Base-by-base conservation (phyloP, 2,329 filamentous ascomycete species). In the Aspergillus carbonarius region DNA sequence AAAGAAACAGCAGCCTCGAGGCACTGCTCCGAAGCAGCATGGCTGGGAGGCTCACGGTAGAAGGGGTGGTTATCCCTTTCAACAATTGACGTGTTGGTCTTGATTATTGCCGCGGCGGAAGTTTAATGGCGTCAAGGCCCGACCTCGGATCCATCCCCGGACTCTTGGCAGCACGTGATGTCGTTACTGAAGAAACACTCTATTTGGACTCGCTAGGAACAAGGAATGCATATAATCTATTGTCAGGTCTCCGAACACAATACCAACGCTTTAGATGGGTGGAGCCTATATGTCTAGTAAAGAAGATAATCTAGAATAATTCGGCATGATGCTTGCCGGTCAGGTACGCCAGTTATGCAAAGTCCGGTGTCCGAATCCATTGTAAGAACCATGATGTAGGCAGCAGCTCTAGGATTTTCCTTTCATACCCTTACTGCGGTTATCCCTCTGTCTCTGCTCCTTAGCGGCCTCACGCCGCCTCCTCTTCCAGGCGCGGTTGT, bases 381-480 rank as follows among this genome's bases (percentile, higher is more conserved):
- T 44, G 42, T 17, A 3, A 47, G 4, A 50, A 17, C 20, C 48
- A 35, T 3, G 13, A 10, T 9, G 34, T 13, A 32, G 17, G 5
- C 44, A 52, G 44, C 44, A 7, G 27, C 10, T 13, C 34, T 62
- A 66, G n/a, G 70, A 75, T 52, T 68, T 72, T 13, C 73, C 74
- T 63, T 73, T 76, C 66, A 72, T 71, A n/a, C 78, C 78, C 60
- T 81, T 74, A 68, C 78, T 79, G 68, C 81, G 79, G 68, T 87
- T 87, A 69, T 86, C 84, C 63, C 79, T 78, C 72, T 86, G 82
- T 64, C 85, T 74, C 69, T 84, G 81, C 60, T 82, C 79, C 76
- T 88, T 88, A 59, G 83, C 77, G 48, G 81, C 83, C 61, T 87
- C 85, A 55, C 85, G 74, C 59, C 84, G 76, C 62, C 83, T 74